Base-by-base conservation (phyloP, 2,329 filamentous ascomycete genomes). In the Beauveria caledonica region DNA sequence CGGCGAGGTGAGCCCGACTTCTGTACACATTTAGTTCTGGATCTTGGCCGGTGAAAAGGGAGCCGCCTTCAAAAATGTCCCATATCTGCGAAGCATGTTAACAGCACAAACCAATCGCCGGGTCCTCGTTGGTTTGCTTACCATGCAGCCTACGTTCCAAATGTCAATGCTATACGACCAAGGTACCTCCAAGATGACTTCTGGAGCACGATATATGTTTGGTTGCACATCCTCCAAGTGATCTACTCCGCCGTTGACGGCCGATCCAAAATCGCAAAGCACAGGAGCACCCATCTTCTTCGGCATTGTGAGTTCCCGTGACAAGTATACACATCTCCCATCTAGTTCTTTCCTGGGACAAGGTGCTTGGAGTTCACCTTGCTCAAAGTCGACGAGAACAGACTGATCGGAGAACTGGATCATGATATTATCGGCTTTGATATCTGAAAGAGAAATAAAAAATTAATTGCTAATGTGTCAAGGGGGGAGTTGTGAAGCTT, bases 121-220 rank as follows among this genome's bases (percentile, higher is more conserved):
- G 10, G 23, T 15, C 3, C 19, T 45, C 8, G 27, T 49, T 10
- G 2, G n/a, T 1, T 21, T 51, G 45, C 73, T 69, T 70, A 80
- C 78, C 79, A 82, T 74, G 59, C 75, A 77, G 9, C 78, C 79
- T 3, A 73, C 71, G 60, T 78, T 80, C 80, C 80, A 84, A 57
- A 83, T 77, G 67, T 83, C 79, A 15, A 79, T 70, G 36, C 36
- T 44, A 11, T 55, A 55, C 17, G 36, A 45, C 49, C 49, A 52
- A 21, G 49, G 49, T 6, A 36, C 33, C 11, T 36, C 33, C 33
- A 36, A 36, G 33, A 36, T 36, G 5, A 36, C 33, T 13, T 36
- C 33, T 13, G 33, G 33, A 11, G 33, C 33, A 36, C 33, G 33
- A 6, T 36, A 36, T 36, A 36, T 36, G 0, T 36, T 36, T 36